A percentile compares a stretch with the other conserved stretches of the same genome.
phyloP scores from a whole-genome alignment of 169 alveolate genomes.

The Eimeria necatrix region DNA sequence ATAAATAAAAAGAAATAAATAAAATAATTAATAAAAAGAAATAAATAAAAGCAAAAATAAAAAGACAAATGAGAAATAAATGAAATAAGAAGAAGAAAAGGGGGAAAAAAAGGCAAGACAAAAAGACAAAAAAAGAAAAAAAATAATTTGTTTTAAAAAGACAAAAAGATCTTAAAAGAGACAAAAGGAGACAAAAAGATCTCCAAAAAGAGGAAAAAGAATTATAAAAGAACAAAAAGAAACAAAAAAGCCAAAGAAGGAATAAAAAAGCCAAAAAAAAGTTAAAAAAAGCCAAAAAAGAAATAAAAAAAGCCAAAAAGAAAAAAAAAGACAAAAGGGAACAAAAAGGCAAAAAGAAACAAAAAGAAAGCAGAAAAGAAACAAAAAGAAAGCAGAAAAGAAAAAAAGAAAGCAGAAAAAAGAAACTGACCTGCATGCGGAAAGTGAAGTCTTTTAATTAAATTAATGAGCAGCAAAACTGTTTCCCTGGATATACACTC shows the following conservation, averaged over 20 bases:
- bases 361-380: not conserved
- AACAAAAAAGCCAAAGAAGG: not conserved
- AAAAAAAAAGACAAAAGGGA: not conserved
- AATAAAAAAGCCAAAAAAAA: not conserved
- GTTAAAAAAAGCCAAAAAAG: not conserved
- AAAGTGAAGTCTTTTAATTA: not conserved
- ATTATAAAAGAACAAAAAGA: not conserved
- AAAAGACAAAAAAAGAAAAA: not conserved
- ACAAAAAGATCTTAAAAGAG: not conserved
- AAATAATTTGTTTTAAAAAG: not conserved
- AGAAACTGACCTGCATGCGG: conserved; percentile 47
- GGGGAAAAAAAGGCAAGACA: not conserved
- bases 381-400: not conserved
- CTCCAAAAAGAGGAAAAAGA: not conserved
- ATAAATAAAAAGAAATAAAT: not conserved
- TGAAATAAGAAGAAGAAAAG: not conserved
- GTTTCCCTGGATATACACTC: conserved; percentile 23
- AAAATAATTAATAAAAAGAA: too few species aligned
- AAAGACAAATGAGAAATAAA: not conserved
- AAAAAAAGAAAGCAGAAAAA: not conserved
- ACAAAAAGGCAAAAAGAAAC: not conserved
- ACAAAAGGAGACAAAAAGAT: too few species aligned
- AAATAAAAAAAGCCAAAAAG: not conserved
- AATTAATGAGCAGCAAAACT: not conserved
- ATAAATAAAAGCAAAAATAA: too few species aligned